Evolutionary conservation across 345 rosid species (phyloP).

Genomic region (Angophora floribunda): DNA sequence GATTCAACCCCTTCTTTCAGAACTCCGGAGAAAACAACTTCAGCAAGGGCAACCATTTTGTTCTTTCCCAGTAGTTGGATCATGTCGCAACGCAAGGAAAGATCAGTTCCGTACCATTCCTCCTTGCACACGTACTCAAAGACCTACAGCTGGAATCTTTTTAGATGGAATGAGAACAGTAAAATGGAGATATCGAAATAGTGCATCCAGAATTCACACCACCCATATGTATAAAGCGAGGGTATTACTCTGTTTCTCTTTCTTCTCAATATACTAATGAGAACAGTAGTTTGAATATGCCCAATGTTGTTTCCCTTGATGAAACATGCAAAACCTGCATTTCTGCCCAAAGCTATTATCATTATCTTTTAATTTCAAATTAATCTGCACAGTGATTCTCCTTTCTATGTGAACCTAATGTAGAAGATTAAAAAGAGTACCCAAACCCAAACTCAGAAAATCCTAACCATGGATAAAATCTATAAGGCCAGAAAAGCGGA

Average conservation of each 20-base stretch:
- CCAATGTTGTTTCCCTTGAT: neutral
- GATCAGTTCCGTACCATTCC: slow-evolving; percentile 40
- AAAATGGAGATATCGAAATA: neutral
- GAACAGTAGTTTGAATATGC: neutral
- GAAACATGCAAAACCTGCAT: neutral
- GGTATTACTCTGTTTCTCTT: neutral
- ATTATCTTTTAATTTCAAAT: neutral
- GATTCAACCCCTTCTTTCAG: slow-evolving; percentile 34
- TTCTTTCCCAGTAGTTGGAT: slow-evolving; percentile 36
- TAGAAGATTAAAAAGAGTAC: neutral
- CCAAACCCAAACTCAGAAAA: neutral
- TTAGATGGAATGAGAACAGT: slow-evolving; percentile 5
- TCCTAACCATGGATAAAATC: neutral
- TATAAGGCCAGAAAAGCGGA: neutral
- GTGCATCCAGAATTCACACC: neutral
- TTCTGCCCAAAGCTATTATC: neutral
- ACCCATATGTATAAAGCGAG: neutral
- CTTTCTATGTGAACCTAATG: neutral
- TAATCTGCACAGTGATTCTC: neutral
- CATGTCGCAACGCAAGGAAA: slow-evolving; percentile 25
- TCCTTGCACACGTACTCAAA: slow-evolving; percentile 35
- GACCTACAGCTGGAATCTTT: slow-evolving; percentile 28
- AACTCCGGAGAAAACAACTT: slow-evolving; percentile 23
- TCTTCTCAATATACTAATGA: neutral
- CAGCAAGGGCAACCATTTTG: slow-evolving; percentile 28